These are phyloP conservation scores for Aspergillus sp. DNA, from an alignment of 2,329 filamentous ascomycete species.

Conservation along the genomic window DNA sequence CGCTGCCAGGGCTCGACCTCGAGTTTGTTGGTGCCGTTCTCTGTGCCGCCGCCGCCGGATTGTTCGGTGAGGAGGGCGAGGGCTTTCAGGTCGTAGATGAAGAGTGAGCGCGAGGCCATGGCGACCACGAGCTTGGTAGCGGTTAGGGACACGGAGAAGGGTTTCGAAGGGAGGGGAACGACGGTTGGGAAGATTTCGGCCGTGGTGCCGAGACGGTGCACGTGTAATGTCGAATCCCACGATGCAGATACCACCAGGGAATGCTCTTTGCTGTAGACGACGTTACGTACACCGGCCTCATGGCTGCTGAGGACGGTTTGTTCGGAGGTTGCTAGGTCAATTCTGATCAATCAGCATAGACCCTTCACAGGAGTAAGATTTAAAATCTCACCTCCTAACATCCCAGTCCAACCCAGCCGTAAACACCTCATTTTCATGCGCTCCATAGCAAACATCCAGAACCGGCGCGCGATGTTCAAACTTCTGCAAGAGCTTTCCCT, in stretches of 20 bases:
- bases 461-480: constrained; percentile 79
- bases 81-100: constrained; percentile 81
- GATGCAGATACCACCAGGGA: constrained; percentile 78
- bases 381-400: constrained; percentile 59
- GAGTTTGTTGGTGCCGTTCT: constrained; percentile 31
- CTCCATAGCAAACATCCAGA: constrained; percentile 84
- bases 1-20: constrained; percentile 78
- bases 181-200: constrained; percentile 50
- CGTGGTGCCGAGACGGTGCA: constrained; percentile 53
- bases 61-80: constrained; percentile 50
- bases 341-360: constrained; percentile 29
- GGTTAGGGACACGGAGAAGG: constrained; percentile 72
- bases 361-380: neutral
- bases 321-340: constrained; percentile 64
- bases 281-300: constrained; percentile 66
- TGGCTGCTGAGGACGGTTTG: constrained; percentile 73
- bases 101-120: constrained; percentile 86
- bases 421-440: constrained; percentile 73
- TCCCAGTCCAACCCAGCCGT: constrained; percentile 79
- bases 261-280: constrained; percentile 71
- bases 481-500: constrained; percentile 59
- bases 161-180: constrained; percentile 71
- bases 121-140: constrained; percentile 85
- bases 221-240: constrained; percentile 85
- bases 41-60: constrained; percentile 24